Evolutionary conservation across 805 yeast species (phyloP), one percentile per base, ranked within the genome.

Genomic region (Kodamaea lidongshanica): DNA sequence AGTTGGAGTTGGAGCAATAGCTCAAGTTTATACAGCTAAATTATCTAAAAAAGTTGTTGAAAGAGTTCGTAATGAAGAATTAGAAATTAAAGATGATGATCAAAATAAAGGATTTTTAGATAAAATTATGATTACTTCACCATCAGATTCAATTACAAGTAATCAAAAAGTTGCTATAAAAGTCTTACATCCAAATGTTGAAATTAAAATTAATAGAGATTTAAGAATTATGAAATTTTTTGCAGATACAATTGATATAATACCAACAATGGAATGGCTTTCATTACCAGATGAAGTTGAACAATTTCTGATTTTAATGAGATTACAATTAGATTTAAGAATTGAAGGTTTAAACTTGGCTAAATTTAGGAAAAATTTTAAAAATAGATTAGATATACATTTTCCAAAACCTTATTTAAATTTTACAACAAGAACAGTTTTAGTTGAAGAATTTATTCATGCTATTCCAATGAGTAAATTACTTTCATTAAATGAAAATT

Each of bases 221-320:
- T 66, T 92, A 43, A 70, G 67, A 40, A 84, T 92, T 21, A 88
- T 92, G 96, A 60, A 56, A 16, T 74, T 80, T 40, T 81, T 88
- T 48, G 98, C 98, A 2, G 54, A 58, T 25, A 32, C 68, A 1
- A 72, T 92, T 30, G 78, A 88, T 45, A 45, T 51, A 5, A 61
- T 92, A 5, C 99, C 99, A 4, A 86, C 95, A 0, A 85, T 92
- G 94, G 96, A 92, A 51, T 92, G 99, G 99, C 65, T 92, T 4
- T 84, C 96, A 3, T 61, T 92, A 27, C 98, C 97, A 0, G 89
- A 80, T 38, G 98, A 92, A 53, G 97, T 89, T 3, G 82, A 78
- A 24, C 92, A 88, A 46, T 92, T 92, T 51, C 71, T 85, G 1
- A 61, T 75, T 1, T 68, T 92, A 61, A 89, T 92, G 97, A 75